Base-by-base conservation (phyloP, 2,329 filamentous ascomycete genomes). In the Colletotrichum tanaceti region DNA sequence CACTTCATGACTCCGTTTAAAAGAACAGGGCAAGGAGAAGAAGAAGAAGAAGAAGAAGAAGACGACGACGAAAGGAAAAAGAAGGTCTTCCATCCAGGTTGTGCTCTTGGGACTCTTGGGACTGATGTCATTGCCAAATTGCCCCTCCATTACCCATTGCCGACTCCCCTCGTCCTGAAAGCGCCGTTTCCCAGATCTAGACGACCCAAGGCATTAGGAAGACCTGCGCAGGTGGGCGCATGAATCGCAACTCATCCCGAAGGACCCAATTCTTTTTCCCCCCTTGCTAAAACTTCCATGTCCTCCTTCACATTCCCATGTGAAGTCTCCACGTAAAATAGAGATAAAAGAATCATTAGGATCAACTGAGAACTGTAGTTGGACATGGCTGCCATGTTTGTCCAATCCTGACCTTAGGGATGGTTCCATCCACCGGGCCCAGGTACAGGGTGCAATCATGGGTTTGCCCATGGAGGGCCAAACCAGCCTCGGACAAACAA, bases 241-340 rank as follows among this genome's bases (percentile, higher is more conserved):
- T 57, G 50, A 63, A 63, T 63, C 38, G 58, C 59, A 35, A 57
- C 38, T 58, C 64, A 67, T 63, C 59, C 39, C 57, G 32, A 28
- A 44, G 46, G 20, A 14, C 44, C 61, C 10, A 13, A 47, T 38
- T 6, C 44, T 54, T 35, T 49, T 13, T 11, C 9, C 32, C 20
- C 24, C 16, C 52, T 38, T 39, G 11, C 14, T 9, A 2, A 35
- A 9, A 10, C 4, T 20, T 44, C 2, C 3, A 7, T 44, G 32
- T 39, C 18, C 50, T 22, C 14, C 18, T 46, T 35, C 22, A 6
- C 50, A n/a, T 20, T 35, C 43, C 35, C 41, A 55, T 22, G 13
- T 24, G 9, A 4, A 43, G 57, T 16, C 46, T n/a, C 46, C 28
- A 38, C 7, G 38, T 13, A 49, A 35, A 13, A 11, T 16, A 57